Evolutionary conservation across 371 early-diverging fungal species (phyloP), one percentile per base, ranked within the genome.

Genomic region (Apophysomyces sp.): DNA sequence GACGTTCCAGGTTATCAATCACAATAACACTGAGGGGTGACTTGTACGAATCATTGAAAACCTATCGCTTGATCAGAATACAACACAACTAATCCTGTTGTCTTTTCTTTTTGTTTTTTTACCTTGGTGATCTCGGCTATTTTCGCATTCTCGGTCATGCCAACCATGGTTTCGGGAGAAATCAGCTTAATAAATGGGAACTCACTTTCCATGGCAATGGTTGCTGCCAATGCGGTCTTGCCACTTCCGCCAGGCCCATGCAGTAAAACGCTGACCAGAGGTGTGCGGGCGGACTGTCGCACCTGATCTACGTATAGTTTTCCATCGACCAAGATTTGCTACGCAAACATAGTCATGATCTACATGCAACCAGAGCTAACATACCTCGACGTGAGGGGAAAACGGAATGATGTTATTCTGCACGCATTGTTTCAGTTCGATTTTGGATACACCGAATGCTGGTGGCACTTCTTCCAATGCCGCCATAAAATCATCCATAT

Each of bases 131-230:
- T 98, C 21, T 89, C 90, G 29, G 86, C 87, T 55, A 98, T 94
- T 66, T 98, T 98, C 52, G 98, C 94, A 51, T 83, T 68, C 72
- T 99, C 99, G 3, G 86, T 86, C 76, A 91, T 91, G 12, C 99
- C 99, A 58, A 99, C 94, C 92, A 99, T 94, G 37, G 90, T 86
- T 67, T 96, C 98, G 18, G 99, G 99, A 0, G 96, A 95, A 31
- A 99, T 95, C 49, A 99, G 80, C 78, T 98, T 99, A 74, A 99
- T 94, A 77, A 98, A 99, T 11, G 99, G 99, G 76, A 97, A 99
- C 39, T 94, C 90, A 58, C 95, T 94, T 26, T 87, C 78, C 81
- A 93, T 90, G 4, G 99, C 99, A 58, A 98, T 92, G 1, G 92
- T 94, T 12, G 99, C 98, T 3, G 99, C 99, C 49, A 99, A 72